Evolutionary conservation across 352 stramenopile species (phyloP).

Genomic region (Phytophthora macrochlamydospora): DNA sequence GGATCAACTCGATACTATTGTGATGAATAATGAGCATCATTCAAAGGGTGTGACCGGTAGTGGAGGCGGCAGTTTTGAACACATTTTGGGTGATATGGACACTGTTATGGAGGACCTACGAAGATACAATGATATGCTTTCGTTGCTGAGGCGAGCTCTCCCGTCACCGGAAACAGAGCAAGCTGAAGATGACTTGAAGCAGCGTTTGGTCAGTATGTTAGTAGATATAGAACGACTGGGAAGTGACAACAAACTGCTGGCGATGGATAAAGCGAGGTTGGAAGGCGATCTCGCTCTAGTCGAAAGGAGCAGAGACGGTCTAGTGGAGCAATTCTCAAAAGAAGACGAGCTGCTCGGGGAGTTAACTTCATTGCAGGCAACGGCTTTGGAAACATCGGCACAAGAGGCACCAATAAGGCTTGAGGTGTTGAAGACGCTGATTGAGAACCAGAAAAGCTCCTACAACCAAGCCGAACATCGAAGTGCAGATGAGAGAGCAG

Average conservation of each 20-base stretch:
- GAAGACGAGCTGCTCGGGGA: slow-evolving; percentile 32
- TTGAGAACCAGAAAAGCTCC: slow-evolving; percentile 24
- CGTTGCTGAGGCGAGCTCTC: slow-evolving; percentile 35
- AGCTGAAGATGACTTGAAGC: slow-evolving; percentile 32
- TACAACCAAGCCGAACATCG: slow-evolving; percentile 12
- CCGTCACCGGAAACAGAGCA: slow-evolving; percentile 33
- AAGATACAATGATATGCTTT: slow-evolving; percentile 26
- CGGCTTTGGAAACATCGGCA: neutral
- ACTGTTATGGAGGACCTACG: slow-evolving; percentile 31
- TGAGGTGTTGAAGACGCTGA: slow-evolving; percentile 33
- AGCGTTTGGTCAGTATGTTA: slow-evolving; percentile 28
- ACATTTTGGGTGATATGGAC: slow-evolving; percentile 27
- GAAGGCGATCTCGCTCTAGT: slow-evolving; percentile 18
- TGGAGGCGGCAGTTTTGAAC: slow-evolving; percentile 7
- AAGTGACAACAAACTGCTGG: slow-evolving; percentile 19
- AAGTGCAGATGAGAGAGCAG: slow-evolving; percentile 13
- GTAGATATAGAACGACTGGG: slow-evolving; percentile 36
- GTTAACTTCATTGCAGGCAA: slow-evolving; percentile 10
- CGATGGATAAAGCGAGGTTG: slow-evolving; percentile 22
- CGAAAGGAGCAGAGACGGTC: slow-evolving; percentile 22
- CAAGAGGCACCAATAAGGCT: slow-evolving; percentile 15
- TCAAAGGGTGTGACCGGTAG: too few species aligned
- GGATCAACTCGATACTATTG: slow-evolving; percentile 1
- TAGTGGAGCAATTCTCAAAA: slow-evolving; percentile 24
- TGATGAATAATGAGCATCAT: too few species aligned